Evolutionary conservation across 2,329 filamentous ascomycete species (phyloP).

Genomic region (Exophiala sp.): DNA sequence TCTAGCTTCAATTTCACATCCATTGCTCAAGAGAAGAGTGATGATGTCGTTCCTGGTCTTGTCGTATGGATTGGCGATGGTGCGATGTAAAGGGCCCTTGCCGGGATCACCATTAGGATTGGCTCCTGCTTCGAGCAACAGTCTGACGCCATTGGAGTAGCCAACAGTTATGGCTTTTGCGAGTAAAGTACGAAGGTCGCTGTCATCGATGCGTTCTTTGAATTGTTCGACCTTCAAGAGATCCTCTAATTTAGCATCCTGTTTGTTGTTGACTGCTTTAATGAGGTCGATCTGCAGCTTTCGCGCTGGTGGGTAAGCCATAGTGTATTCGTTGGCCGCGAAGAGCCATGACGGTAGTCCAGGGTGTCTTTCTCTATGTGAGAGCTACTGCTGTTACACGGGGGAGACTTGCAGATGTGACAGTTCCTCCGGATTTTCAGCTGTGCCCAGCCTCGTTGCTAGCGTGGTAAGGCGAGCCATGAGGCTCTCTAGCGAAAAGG

Average conservation of each 20-base stretch:
- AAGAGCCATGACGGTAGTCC: too few species aligned
- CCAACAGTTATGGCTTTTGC: constrained; percentile 12
- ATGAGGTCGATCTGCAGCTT: not conserved
- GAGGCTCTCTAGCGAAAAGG: too few species aligned
- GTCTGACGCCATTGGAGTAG: constrained; percentile 7
- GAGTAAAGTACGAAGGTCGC: constrained; percentile 6
- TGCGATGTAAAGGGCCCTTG: constrained; percentile 36
- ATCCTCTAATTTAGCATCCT: constrained; percentile 1
- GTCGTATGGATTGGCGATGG: constrained; percentile 39
- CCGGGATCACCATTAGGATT: constrained; percentile 33
- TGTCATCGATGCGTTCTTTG: not conserved
- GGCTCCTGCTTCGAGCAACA: constrained; percentile 38
- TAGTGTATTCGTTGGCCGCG: too few species aligned
- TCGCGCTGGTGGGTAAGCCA: too few species aligned
- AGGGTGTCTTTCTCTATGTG: too few species aligned
- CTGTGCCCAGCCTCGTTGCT: too few species aligned
- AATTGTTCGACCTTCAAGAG: constrained; percentile 1
- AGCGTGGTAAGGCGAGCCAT: too few species aligned
- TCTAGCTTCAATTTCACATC: constrained; percentile 37
- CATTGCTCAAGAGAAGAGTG: constrained; percentile 34
- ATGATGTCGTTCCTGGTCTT: constrained; percentile 34
- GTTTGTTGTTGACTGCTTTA: constrained; percentile 4
- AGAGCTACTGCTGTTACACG: too few species aligned
- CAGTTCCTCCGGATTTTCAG: too few species aligned
- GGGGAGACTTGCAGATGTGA: too few species aligned